Conservation (phyloP, 1,284 basidiomycete species). For the Moesziomyces globuligerus region DNA sequence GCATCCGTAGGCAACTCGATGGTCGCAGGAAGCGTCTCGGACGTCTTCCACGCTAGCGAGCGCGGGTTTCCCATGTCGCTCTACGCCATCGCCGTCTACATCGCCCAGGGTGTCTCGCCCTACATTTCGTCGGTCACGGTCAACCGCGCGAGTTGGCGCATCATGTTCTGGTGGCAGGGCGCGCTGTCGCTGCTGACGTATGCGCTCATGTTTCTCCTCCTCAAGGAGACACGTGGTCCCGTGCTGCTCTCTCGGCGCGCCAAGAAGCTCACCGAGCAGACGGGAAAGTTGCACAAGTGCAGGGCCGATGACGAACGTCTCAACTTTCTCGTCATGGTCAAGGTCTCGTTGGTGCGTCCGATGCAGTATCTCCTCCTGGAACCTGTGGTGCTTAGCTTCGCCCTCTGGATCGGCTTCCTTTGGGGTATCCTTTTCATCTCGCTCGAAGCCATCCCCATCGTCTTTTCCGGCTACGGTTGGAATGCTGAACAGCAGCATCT, state of each 20-base stretch:
- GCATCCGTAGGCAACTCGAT: conserved; percentile 65
- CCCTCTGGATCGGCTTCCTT: conserved; percentile 68
- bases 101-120: conserved; percentile 64
- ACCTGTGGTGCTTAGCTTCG: conserved; percentile 69
- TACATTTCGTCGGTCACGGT: conserved; percentile 59
- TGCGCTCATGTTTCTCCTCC: conserved; percentile 56
- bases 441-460: conserved; percentile 52
- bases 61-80: conserved; percentile 69
- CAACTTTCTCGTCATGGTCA: conserved; percentile 61
- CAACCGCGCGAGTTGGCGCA: conserved; percentile 52
- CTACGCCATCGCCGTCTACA: conserved; percentile 68
- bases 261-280: conserved; percentile 65
- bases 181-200: conserved; percentile 32
- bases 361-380: conserved; percentile 68
- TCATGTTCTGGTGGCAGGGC: conserved; percentile 60
- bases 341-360: conserved; percentile 61
- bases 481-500: conserved; percentile 42
- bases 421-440: conserved; percentile 51
- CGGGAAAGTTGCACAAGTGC: conserved; percentile 67
- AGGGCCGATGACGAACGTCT: conserved; percentile 62
- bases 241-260: conserved; percentile 69
- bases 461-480: conserved; percentile 62
- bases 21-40: conserved; percentile 63
- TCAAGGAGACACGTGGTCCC: conserved; percentile 66
- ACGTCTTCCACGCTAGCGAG: conserved; percentile 64